Conservation (phyloP, 2,329 filamentous ascomycete genomes). For the Aspergillus neoniger region DNA sequence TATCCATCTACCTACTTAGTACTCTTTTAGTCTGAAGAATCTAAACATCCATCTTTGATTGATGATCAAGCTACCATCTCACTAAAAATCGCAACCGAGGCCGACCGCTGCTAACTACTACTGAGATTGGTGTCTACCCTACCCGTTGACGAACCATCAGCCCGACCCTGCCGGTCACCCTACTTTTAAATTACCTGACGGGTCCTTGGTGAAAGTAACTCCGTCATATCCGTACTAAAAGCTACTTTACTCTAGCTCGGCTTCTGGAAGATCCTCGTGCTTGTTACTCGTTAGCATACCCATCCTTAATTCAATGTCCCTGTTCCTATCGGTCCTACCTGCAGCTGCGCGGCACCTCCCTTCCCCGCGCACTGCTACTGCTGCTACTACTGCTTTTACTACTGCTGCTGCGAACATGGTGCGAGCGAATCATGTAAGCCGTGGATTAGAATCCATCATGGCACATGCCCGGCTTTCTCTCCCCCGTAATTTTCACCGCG, state of each 20-base stretch:
- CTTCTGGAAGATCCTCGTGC: slow-evolving; percentile 19
- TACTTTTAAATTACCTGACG: slow-evolving; percentile 3
- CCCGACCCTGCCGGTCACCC: slow-evolving; percentile 1
- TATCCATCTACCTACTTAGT: too few species aligned
- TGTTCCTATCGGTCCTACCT: slow-evolving; percentile 14
- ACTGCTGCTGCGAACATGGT: neutral
- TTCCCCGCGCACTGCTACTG: neutral
- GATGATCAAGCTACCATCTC: neutral
- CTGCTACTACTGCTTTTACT: too few species aligned
- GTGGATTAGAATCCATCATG: slow-evolving; percentile 4
- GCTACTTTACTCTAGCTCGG: slow-evolving; percentile 15
- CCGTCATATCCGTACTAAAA: neutral
- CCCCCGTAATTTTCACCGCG: slow-evolving; percentile 11
- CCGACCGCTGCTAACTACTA: neutral
- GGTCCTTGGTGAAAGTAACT: neutral
- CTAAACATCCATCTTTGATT: too few species aligned
- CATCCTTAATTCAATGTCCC: slow-evolving; percentile 21
- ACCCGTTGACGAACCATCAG: neutral
- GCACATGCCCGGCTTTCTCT: neutral
- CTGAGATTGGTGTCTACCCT: neutral
- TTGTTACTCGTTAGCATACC: slow-evolving; percentile 17
- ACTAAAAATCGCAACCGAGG: neutral
- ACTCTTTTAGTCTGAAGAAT: too few species aligned
- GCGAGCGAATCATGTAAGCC: neutral
- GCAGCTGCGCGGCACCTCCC: neutral